A percentile compares a stretch with the other conserved stretches of the same genome.
Evolutionary conservation across 805 yeast genomes (phyloP).

Genomic region (Komagataella mondaviorum): DNA sequence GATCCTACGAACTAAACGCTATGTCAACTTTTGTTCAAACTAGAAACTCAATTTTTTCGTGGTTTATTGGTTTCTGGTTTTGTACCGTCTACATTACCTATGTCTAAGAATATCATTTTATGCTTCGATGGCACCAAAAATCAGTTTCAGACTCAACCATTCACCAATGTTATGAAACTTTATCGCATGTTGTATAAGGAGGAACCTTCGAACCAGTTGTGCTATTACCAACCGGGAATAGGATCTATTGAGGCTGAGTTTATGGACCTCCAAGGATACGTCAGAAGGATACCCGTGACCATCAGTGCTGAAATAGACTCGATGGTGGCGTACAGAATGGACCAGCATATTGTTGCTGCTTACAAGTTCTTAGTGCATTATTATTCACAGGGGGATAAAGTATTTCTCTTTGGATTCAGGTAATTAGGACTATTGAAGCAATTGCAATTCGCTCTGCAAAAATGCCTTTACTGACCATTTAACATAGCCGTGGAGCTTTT

Average conservation of each 20-base stretch:
- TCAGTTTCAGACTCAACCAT: constrained; percentile 41
- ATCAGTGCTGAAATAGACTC: constrained; percentile 21
- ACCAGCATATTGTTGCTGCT: constrained; percentile 43
- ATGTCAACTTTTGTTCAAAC: neutral
- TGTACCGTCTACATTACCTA: neutral
- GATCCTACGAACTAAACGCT: neutral
- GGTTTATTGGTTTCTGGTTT: neutral
- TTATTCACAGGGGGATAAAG: constrained; percentile 34
- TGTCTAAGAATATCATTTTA: constrained; percentile 29
- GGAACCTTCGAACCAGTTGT: constrained; percentile 27
- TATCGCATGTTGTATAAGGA: constrained; percentile 34
- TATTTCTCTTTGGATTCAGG: constrained; percentile 46
- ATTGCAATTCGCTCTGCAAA: neutral
- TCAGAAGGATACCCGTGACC: constrained; percentile 3
- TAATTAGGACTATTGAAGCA: constrained; percentile 3
- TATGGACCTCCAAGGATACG: constrained; percentile 9
- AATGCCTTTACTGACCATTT: neutral
- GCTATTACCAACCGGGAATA: constrained; percentile 60
- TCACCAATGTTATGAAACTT: constrained; percentile 39
- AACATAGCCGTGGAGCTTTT: constrained; percentile 43
- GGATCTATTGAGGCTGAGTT: constrained; percentile 35
- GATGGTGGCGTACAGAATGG: constrained; percentile 39
- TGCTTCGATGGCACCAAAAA: constrained; percentile 56
- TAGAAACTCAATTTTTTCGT: neutral
- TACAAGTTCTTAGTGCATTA: constrained; percentile 36